These are phyloP conservation scores for Cutaneotrichosporon sp. DNA, from an alignment of 1,284 basidiomycete species.

Conservation along the genomic window DNA sequence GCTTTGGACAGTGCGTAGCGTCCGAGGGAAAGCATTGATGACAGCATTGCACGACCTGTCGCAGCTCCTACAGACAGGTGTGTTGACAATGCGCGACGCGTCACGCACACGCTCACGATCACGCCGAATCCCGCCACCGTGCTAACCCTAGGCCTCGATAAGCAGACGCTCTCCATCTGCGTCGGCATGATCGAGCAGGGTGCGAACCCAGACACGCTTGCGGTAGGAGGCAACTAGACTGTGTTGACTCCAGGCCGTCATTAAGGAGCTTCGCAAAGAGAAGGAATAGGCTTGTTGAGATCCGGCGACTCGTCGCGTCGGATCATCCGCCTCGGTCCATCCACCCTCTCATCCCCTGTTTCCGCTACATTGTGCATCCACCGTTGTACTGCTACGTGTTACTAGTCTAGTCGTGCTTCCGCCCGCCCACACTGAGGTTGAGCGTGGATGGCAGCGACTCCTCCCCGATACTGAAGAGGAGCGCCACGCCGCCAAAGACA, in stretches of 20 bases:
- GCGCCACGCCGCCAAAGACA: conserved; percentile 35
- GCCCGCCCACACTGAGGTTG: conserved; percentile 45
- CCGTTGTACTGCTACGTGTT: conserved; percentile 12
- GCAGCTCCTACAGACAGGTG: conserved; percentile 49
- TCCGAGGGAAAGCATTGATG: background rate
- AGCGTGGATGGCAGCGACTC: conserved; percentile 51
- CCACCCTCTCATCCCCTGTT: background rate
- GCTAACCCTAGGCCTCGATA: conserved; percentile 43
- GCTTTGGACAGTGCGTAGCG: conserved; percentile 47
- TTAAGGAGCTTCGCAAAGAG: conserved; percentile 34
- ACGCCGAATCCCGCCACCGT: background rate
- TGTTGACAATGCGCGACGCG: background rate
- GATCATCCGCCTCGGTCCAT: background rate
- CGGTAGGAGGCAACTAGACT: conserved; percentile 33
- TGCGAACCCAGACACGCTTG: conserved; percentile 50
- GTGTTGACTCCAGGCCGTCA: conserved; percentile 26
- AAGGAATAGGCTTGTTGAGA: conserved; percentile 14
- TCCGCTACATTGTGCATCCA: conserved; percentile 12
- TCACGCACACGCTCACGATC: background rate
- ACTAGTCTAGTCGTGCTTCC: conserved; percentile 37
- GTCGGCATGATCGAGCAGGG: conserved; percentile 52
- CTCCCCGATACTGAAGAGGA: conserved; percentile 46
- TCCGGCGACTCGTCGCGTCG: background rate
- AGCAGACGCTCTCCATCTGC: conserved; percentile 48
- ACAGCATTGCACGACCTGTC: conserved; percentile 49